Base-by-base conservation (phyloP, 2,329 filamentous ascomycete genomes). In the Diaporthe sp. region DNA sequence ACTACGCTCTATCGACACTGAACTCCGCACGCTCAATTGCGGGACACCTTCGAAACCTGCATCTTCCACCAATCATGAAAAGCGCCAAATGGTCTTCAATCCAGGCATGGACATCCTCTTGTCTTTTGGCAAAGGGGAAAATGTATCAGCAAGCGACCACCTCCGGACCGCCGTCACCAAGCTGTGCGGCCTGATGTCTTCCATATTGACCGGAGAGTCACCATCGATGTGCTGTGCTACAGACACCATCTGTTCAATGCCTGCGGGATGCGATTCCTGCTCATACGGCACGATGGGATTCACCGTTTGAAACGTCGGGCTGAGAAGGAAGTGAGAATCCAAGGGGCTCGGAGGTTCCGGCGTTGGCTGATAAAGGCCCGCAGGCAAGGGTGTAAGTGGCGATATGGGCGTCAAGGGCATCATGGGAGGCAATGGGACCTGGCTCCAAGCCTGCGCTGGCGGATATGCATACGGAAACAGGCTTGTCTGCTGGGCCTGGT, bases 91-190 rank as follows among this genome's bases (percentile, higher is more conserved):
- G 9, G 77, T 78, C 45, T 78, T 79, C 33, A 81, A 30, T 25
- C 78, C 75, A n/a, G 82, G 82, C 76, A 84, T 73, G 58, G 83
- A 83, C 80, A 80, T 80, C 30, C 82, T 79, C 71, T 80, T 81
- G 7, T 80, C 76, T 25, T 71, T 76, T 1, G 72, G 74, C 38
- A 55, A 73, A 8, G 68, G 60, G 22, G 74, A 73, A 38, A 54
- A 50, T 10, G 74, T 66, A 9, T 76, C 40, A 22, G 74, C 67
- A 15, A 79, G 38, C 19, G 77, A 78, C 57, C 72, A 74, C 40
- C 75, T 74, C 8, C 75, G 75, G 10, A 64, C 66, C 0, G 64
- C 64, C 22, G 25, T 33, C 33, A 68, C 45, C 33, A 68, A 12
- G 30, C 70, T 64, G 5, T 54, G 28, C 25, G 57, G 50, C 70